Percentiles rank a stretch among this genome's conserved stretches.
phyloP scores from a whole-genome alignment of 495 filamentous ascomycete genomes.

The Daldinia vernicosa region DNA sequence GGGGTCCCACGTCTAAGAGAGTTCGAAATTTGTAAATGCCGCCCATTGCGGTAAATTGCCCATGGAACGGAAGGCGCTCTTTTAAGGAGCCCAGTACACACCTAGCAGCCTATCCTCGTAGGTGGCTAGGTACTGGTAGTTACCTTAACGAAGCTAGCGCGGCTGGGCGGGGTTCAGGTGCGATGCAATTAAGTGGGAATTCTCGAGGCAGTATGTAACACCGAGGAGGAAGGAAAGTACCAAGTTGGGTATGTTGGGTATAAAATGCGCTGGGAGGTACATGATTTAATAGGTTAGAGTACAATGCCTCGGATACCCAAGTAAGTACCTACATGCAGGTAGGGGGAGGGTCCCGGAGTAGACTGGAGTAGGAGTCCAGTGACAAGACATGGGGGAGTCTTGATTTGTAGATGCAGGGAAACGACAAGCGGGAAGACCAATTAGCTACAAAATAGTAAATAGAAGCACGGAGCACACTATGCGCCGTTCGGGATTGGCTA shows the following conservation, averaged over 20 bases:
- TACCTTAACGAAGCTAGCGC: slow-evolving; percentile 38
- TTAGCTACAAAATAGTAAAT: slow-evolving; percentile 17
- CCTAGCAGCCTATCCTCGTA: slow-evolving; percentile 4
- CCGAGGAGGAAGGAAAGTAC: slow-evolving; percentile 16
- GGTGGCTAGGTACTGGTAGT: slow-evolving; percentile 26
- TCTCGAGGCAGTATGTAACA: slow-evolving; percentile 18
- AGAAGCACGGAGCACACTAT: slow-evolving; percentile 25
- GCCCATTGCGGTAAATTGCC: slow-evolving; percentile 45
- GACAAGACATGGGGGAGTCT: slow-evolving; percentile 13
- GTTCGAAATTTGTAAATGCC: slow-evolving; percentile 43
- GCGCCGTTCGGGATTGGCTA: slow-evolving; percentile 24
- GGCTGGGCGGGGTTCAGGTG: slow-evolving; percentile 41
- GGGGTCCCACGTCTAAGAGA: slow-evolving; percentile 30
- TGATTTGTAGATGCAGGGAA: slow-evolving; percentile 9
- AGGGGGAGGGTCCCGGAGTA: slow-evolving; percentile 12
- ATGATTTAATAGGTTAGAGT: slow-evolving; percentile 1
- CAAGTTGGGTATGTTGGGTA: slow-evolving; percentile 28
- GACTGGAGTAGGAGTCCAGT: slow-evolving; percentile 20
- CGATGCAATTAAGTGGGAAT: slow-evolving; percentile 37
- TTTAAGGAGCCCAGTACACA: slow-evolving; percentile 32
- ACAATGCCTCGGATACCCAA: slow-evolving; percentile 1
- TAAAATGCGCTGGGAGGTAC: slow-evolving; percentile 22
- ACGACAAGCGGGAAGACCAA: slow-evolving; percentile 27
- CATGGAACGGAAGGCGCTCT: slow-evolving; percentile 39
- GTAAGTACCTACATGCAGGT: slow-evolving; percentile 3